Percentiles rank a stretch among this genome's conserved stretches.
Conservation (phyloP, 2,329 filamentous ascomycete species). For the Tolypocladium album region DNA sequence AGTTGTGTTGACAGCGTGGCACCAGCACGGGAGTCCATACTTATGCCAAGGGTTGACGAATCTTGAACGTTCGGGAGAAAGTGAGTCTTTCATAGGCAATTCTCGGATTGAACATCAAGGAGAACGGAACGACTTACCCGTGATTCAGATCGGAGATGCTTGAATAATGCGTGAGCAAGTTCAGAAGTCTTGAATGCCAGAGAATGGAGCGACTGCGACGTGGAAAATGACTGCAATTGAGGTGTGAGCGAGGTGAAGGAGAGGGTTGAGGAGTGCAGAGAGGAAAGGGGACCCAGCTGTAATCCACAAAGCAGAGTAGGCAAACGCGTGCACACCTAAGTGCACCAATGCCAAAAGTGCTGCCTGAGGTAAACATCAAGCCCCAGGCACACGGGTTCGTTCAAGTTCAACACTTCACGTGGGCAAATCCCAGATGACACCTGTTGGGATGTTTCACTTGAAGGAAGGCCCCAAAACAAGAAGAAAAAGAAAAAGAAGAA, state of each 20-base stretch:
- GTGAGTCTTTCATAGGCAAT: background rate
- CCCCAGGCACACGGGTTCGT: background rate
- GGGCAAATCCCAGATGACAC: background rate
- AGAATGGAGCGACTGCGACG: background rate
- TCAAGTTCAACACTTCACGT: background rate
- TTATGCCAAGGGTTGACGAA: background rate
- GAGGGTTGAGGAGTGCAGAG: background rate
- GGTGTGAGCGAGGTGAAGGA: background rate
- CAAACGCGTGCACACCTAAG: background rate
- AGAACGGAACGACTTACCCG: background rate
- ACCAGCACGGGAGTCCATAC: background rate
- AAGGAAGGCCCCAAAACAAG: too few relatives aligned
- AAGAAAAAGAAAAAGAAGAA: too few relatives aligned
- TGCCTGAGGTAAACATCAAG: background rate
- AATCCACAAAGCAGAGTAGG: background rate
- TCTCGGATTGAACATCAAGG: background rate
- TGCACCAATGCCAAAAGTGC: background rate
- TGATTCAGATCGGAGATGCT: background rate
- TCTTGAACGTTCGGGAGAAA: too few relatives aligned
- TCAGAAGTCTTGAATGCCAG: background rate
- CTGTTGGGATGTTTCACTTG: background rate
- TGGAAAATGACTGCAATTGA: too few relatives aligned
- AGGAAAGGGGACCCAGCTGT: background rate
- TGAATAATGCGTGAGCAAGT: background rate
- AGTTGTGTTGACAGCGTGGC: too few relatives aligned